Conservation (phyloP, 208 protist genomes). For the Leptomonas pyrrhocoris region DNA sequence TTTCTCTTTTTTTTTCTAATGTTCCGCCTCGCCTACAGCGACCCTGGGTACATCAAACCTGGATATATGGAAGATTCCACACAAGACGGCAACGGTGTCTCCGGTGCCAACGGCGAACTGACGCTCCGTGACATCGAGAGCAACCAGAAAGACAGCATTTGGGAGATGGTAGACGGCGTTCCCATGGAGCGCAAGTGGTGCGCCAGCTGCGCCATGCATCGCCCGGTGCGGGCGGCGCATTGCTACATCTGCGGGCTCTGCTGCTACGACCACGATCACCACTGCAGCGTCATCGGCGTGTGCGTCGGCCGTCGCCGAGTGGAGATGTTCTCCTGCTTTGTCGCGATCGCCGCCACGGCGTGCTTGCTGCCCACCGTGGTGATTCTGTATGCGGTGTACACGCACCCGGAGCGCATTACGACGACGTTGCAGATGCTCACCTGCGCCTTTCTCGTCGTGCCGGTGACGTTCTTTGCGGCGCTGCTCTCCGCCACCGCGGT, state of each 20-base stretch:
- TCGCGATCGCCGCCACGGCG: slow-evolving; percentile 33
- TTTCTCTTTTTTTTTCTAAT: slow-evolving; percentile 52
- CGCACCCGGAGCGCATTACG: slow-evolving; percentile 32
- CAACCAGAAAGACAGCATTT: slow-evolving; percentile 66
- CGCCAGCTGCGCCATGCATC: slow-evolving; percentile 83
- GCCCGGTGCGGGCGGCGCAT: slow-evolving; percentile 85
- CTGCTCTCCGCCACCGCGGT: slow-evolving; percentile 33
- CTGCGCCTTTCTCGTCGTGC: slow-evolving; percentile 12
- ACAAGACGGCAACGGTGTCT: slow-evolving; percentile 4
- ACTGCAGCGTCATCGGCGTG: slow-evolving; percentile 85
- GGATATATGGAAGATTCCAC: slow-evolving; percentile 55
- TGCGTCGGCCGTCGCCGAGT: slow-evolving; percentile 82
- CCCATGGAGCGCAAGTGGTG: slow-evolving; percentile 92
- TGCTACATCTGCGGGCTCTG: slow-evolving; percentile 91
- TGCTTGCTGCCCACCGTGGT: slow-evolving; percentile 37
- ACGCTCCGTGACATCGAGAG: slow-evolving; percentile 73
- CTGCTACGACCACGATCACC: slow-evolving; percentile 88
- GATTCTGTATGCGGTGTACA: slow-evolving; percentile 32
- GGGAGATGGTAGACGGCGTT: slow-evolving; percentile 73
- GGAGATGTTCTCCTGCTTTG: slow-evolving; percentile 68
- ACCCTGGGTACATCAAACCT: slow-evolving; percentile 82
- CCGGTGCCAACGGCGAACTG: slow-evolving; percentile 31
- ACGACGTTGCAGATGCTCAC: slow-evolving; percentile 17
- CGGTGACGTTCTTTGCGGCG: slow-evolving; percentile 22
- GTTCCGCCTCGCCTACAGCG: slow-evolving; percentile 62